Evolutionary conservation across 805 yeast species (phyloP).

Genomic region (Candida sphagnicola): DNA sequence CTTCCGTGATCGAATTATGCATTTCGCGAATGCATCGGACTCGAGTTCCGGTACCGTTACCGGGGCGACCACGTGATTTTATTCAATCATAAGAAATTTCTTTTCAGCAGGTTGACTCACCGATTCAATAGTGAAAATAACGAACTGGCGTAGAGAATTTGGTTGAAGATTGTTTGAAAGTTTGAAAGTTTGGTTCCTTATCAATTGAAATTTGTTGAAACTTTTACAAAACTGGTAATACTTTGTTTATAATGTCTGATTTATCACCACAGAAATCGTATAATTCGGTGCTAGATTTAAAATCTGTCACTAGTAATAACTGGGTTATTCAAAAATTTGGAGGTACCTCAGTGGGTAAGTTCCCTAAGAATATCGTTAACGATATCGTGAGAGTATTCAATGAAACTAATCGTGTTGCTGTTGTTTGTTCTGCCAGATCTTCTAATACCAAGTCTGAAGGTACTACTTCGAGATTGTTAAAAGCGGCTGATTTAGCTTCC

Average conservation of each 20-base stretch:
- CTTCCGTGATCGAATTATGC: too few relatives aligned
- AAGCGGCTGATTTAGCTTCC: slow-evolving; percentile 78
- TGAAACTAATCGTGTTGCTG: slow-evolving; percentile 67
- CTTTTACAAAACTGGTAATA: too few relatives aligned
- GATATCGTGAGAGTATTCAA: slow-evolving; percentile 73
- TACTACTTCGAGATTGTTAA: slow-evolving; percentile 81
- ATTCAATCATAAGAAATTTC: neutral
- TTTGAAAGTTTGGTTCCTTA: too few relatives aligned
- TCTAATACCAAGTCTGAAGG: slow-evolving; percentile 91
- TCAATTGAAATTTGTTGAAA: too few relatives aligned
- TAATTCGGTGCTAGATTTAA: slow-evolving; percentile 39
- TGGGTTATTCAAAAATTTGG: slow-evolving; percentile 85
- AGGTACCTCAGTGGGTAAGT: slow-evolving; percentile 96
- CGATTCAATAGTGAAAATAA: neutral
- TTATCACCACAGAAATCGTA: slow-evolving; percentile 21
- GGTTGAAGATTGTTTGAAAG: too few relatives aligned
- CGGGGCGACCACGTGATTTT: slow-evolving; percentile 1
- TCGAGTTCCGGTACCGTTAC: neutral
- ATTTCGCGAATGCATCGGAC: too few relatives aligned
- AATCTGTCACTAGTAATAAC: slow-evolving; percentile 11
- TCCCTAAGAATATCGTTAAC: slow-evolving; percentile 79
- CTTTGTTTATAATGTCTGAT: slow-evolving; percentile 3
- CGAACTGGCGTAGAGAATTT: too few relatives aligned
- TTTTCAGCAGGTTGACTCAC: neutral
- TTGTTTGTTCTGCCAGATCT: slow-evolving; percentile 94